Percentiles rank a stretch among this genome's conserved stretches.
phyloP scores from a whole-genome alignment of 192 early-diverging fungal species.

The Backusella sp. region DNA sequence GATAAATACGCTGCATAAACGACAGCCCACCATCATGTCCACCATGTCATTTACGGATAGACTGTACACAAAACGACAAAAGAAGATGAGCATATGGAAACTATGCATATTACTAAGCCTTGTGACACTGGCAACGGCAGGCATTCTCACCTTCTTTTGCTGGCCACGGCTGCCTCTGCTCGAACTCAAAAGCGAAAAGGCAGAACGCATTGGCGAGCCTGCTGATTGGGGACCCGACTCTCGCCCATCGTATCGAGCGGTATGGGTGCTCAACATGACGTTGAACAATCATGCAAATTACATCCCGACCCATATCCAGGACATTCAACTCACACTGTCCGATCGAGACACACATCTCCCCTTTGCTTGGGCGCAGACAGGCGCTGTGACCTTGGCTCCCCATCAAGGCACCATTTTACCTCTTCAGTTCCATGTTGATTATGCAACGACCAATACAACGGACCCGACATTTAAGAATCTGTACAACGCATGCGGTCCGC shows the following conservation, averaged over 20 bases:
- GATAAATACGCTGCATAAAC: neutral
- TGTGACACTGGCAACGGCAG: neutral
- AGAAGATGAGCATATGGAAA: neutral
- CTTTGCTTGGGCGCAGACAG: slow-evolving; percentile 9
- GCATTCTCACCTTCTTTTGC: slow-evolving; percentile 16
- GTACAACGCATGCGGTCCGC: slow-evolving; percentile 21
- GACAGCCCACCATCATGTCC: neutral
- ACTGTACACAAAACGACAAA: neutral
- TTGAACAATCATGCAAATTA: slow-evolving; percentile 29
- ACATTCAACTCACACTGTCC: slow-evolving; percentile 11
- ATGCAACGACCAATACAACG: neutral
- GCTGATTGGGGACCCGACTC: slow-evolving; percentile 17
- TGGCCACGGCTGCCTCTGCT: slow-evolving; percentile 26
- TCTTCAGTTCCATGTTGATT: slow-evolving; percentile 1
- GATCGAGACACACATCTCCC: slow-evolving; percentile 14
- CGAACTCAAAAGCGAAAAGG: slow-evolving; percentile 2
- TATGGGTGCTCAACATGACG: slow-evolving; percentile 27
- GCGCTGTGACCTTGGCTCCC: slow-evolving; percentile 4
- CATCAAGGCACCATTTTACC: neutral
- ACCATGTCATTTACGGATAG: neutral
- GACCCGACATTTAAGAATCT: slow-evolving; percentile 27
- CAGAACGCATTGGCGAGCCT: slow-evolving; percentile 5
- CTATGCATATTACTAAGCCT: neutral
- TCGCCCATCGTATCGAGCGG: neutral
- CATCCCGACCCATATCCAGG: slow-evolving; percentile 20